Base-by-base conservation (phyloP, 306 rosid genomes). In the Pterocarpus santalinus region DNA sequence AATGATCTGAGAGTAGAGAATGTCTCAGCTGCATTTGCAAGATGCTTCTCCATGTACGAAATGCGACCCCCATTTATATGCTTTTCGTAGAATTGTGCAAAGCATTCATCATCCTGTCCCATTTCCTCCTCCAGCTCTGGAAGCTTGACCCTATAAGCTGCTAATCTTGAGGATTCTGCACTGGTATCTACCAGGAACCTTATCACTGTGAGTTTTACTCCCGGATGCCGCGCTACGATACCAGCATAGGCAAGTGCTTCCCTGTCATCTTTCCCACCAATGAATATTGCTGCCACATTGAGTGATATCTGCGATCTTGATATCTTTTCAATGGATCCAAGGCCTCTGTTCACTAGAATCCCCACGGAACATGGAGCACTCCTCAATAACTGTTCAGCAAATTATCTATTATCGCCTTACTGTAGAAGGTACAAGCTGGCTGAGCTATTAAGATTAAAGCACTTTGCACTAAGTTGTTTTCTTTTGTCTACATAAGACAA, bases 281-380 rank as follows among this genome's bases (percentile, higher is more conserved):
- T 89, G 93, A 93, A 95, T 69, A 93, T 83, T 34, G 88, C 90
- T 1, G 94, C 98, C 34, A 93, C 90, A n/a, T 87, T 85, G 41
- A 87, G 16, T 44, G 90, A 71, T 57, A 53, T 67, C 30, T 73
- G 47, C 2, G 91, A 46, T 74, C 82, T 84, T 28, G 92, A 82
- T 49, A 93, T 85, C 44, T 86, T 95, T 22, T 73, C 89, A 0
- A 88, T 82, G 69, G 88, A 44, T 63, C 99, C 96, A n/a, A 95
- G 78, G 53, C 99, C 99, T 83, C 98, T 89, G 87, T 93, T 96
- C 78, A 95, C 97, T 2, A 95, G 90, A 80, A 95, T 91, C 47
- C 97, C 99, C 57, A 95, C 97, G 0, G 99, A 89, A 77, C 99
- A 93, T 7, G 97, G 94, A 49, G 98, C 93, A 73, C 75, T 87